Conservation (phyloP, 2,329 filamentous ascomycete species). For the Colletotrichum sp. region DNA sequence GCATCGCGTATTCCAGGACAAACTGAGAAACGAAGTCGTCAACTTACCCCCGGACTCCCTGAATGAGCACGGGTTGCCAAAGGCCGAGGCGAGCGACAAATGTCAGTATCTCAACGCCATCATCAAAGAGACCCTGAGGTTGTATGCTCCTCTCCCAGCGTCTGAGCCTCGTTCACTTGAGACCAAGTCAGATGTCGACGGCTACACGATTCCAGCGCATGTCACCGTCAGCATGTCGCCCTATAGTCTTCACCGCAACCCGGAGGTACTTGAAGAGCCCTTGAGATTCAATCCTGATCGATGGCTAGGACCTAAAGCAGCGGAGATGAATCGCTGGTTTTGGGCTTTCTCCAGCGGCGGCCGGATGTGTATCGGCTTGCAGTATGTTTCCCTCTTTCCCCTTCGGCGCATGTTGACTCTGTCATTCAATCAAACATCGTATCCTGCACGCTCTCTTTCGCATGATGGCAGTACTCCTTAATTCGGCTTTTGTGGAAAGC, state of each 20-base stretch:
- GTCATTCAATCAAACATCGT: no score
- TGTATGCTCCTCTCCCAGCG: rapidly evolving
- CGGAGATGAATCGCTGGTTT: neutral
- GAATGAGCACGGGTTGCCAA: neutral
- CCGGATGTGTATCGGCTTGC: neutral
- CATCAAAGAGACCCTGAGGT: neutral
- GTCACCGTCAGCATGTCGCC: neutral
- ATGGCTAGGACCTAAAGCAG: neutral
- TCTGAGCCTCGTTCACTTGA: neutral
- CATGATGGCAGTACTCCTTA: neutral
- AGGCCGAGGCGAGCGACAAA: neutral
- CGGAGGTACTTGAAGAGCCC: neutral
- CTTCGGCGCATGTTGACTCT: rapidly evolving
- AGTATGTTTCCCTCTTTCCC: neutral
- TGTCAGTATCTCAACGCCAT: neutral
- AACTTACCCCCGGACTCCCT: neutral
- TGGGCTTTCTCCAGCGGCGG: neutral
- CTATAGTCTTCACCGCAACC: neutral
- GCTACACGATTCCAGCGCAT: neutral
- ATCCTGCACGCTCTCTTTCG: neutral
- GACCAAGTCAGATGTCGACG: neutral
- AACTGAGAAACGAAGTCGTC: neutral
- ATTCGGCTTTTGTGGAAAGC: rapidly evolving
- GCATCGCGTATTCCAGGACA: neutral
- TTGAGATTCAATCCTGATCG: neutral